Conservation (phyloP, 352 stramenopile genomes). For the Globisporangium polare region DNA sequence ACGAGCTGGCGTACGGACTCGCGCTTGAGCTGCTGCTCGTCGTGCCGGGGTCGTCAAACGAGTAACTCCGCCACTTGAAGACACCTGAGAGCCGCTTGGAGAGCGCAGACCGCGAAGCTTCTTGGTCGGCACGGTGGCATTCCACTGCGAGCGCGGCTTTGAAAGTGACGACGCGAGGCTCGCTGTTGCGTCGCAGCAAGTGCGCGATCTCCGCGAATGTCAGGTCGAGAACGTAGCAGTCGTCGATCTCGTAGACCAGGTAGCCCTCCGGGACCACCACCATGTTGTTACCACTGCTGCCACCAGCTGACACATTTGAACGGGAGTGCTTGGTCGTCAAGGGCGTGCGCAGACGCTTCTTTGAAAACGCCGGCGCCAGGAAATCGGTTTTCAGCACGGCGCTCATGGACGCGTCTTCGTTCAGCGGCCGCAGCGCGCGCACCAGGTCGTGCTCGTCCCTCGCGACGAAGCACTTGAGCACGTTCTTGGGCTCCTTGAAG, state of each 20-base stretch:
- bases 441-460: constrained; percentile 45
- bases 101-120: constrained; percentile 20
- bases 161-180: constrained; percentile 49
- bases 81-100: constrained; percentile 41
- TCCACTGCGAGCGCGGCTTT: constrained; percentile 44
- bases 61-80: constrained; percentile 40
- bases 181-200: constrained; percentile 43
- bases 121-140: constrained; percentile 20
- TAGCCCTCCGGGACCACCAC: constrained; percentile 51
- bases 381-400: constrained; percentile 54
- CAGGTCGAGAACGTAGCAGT: constrained; percentile 45
- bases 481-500: constrained; percentile 48
- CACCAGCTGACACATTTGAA: constrained; percentile 3
- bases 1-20: constrained; percentile 21
- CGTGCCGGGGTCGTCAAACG: constrained; percentile 18
- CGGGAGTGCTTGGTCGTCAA: not conserved
- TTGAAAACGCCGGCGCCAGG: constrained; percentile 23
- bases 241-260: constrained; percentile 62
- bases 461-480: constrained; percentile 46
- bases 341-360: constrained; percentile 14
- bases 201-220: constrained; percentile 63
- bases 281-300: constrained; percentile 8
- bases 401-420: constrained; percentile 39
- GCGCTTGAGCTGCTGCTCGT: constrained; percentile 21
- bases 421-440: constrained; percentile 37